A percentile compares a stretch with the other conserved stretches of the same genome.
Conservation (phyloP, 495 filamentous ascomycete genomes). For the Aspergillus wentii region DNA sequence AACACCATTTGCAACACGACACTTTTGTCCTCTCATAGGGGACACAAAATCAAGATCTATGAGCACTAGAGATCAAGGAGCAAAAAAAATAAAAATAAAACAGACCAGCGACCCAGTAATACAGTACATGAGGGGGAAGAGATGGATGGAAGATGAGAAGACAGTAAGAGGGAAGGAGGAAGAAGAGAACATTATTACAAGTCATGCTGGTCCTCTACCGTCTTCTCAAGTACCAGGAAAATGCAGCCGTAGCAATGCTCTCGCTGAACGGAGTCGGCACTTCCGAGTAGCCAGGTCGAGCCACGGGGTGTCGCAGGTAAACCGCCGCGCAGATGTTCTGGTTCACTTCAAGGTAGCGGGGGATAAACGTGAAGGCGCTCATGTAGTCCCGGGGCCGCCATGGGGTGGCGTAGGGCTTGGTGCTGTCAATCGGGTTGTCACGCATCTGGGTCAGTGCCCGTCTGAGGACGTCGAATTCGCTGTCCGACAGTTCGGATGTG, state of each 20-base stretch:
- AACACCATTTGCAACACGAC: slow-evolving; percentile 10
- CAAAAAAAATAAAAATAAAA: slow-evolving; percentile 11
- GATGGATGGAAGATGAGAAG: slow-evolving; percentile 15
- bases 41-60: slow-evolving; percentile 10
- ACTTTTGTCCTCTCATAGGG: slow-evolving; percentile 3
- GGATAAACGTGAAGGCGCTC: slow-evolving; percentile 89
- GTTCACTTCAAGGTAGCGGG: slow-evolving; percentile 94
- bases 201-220: slow-evolving; percentile 36
- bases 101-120: slow-evolving; percentile 34
- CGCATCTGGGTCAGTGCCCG: slow-evolving; percentile 49
- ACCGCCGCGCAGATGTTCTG: slow-evolving; percentile 93
- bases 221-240: slow-evolving; percentile 90
- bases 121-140: slow-evolving; percentile 30
- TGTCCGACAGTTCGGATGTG: slow-evolving; percentile 32
- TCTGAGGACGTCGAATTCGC: slow-evolving; percentile 38
- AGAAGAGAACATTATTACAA: slow-evolving; percentile 9
- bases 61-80: slow-evolving; percentile 16
- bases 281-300: slow-evolving; percentile 79
- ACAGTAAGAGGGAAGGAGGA: slow-evolving; percentile 12
- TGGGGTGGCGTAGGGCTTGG: slow-evolving; percentile 84
- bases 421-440: slow-evolving; percentile 69
- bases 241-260: slow-evolving; percentile 66
- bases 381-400: slow-evolving; percentile 88
- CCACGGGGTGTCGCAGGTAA: slow-evolving; percentile 92
- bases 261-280: slow-evolving; percentile 79